These are phyloP conservation scores for Eimeria tenella DNA, from an alignment of 169 alveolate genomes.

Conservation along the genomic window DNA sequence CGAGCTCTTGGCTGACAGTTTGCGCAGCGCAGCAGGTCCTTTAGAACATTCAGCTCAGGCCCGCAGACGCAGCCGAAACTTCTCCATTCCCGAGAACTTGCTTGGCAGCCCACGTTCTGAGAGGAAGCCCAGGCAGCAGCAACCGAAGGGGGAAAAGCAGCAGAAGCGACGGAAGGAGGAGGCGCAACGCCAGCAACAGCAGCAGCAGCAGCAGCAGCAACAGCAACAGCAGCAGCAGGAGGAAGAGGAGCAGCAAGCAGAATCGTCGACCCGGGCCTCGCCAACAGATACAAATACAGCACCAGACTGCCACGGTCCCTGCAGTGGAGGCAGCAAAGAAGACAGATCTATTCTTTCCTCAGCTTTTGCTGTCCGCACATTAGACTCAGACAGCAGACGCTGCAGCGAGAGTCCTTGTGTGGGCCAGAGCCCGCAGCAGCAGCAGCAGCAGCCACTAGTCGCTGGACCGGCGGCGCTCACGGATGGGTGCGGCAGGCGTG, in stretches of 20 bases:
- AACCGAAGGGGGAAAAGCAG: neutral
- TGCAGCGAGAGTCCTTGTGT: neutral
- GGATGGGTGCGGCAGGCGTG: neutral
- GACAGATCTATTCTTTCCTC: too few relatives aligned
- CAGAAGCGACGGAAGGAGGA: neutral
- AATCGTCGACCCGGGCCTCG: neutral
- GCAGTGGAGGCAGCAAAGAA: too few relatives aligned
- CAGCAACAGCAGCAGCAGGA: neutral
- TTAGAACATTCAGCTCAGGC: too few relatives aligned
- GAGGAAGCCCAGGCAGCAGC: neutral
- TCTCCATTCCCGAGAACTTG: too few relatives aligned
- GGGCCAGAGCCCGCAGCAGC: conserved; percentile 6
- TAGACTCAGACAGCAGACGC: too few relatives aligned
- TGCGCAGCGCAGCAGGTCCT: too few relatives aligned
- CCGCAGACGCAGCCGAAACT: too few relatives aligned
- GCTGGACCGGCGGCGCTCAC: neutral
- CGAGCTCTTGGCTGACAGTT: too few relatives aligned
- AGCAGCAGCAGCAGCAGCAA: neutral
- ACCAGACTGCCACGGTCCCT: too few relatives aligned
- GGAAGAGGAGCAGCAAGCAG: neutral
- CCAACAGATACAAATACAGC: too few relatives aligned
- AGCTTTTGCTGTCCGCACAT: too few relatives aligned
- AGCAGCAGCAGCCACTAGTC: conserved; percentile 37
- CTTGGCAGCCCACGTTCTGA: too few relatives aligned
- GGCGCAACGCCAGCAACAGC: neutral